Evolutionary conservation across 2,329 filamentous ascomycete genomes (phyloP).

Genomic region (Cordyceps javanica): DNA sequence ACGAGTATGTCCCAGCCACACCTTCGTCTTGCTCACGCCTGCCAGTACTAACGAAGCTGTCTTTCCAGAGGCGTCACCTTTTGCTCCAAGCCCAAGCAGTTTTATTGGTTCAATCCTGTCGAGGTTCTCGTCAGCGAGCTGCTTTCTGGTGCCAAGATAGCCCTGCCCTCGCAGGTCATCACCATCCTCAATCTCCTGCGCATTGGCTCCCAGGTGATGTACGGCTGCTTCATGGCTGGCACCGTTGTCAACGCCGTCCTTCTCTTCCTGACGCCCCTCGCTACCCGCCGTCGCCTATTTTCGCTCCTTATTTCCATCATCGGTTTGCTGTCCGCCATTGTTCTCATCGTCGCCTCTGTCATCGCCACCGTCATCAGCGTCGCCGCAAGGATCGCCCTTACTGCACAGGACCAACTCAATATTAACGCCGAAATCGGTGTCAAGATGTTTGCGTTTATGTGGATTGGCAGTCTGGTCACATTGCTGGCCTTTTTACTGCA

Average conservation of each 20-base stretch:
- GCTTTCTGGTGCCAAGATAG: slow-evolving; percentile 75
- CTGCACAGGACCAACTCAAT: slow-evolving; percentile 65
- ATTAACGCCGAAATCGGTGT: slow-evolving; percentile 64
- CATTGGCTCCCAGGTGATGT: slow-evolving; percentile 78
- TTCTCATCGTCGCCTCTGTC: slow-evolving; percentile 62
- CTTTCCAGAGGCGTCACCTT: slow-evolving; percentile 58
- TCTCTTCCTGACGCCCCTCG: slow-evolving; percentile 58
- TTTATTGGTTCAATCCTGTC: slow-evolving; percentile 92
- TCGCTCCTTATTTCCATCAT: slow-evolving; percentile 63
- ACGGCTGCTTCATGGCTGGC: slow-evolving; percentile 73
- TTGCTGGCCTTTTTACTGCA: slow-evolving; percentile 69
- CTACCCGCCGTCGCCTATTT: slow-evolving; percentile 50
- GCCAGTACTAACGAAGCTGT: background rate
- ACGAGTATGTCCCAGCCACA: slow-evolving; percentile 39
- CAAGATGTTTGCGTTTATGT: slow-evolving; percentile 84
- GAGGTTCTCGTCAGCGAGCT: slow-evolving; percentile 74
- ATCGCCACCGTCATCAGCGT: slow-evolving; percentile 80
- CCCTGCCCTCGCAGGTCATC: slow-evolving; percentile 67
- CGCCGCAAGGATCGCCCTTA: slow-evolving; percentile 73
- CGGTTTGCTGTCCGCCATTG: slow-evolving; percentile 59
- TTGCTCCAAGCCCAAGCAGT: slow-evolving; percentile 62
- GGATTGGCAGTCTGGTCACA: slow-evolving; percentile 65
- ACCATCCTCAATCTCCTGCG: slow-evolving; percentile 68
- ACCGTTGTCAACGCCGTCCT: slow-evolving; percentile 65
- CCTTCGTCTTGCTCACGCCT: background rate